Evolutionary conservation across 148 eudicot species (phyloP).

Genomic region (Persicaria tinctoria): DNA sequence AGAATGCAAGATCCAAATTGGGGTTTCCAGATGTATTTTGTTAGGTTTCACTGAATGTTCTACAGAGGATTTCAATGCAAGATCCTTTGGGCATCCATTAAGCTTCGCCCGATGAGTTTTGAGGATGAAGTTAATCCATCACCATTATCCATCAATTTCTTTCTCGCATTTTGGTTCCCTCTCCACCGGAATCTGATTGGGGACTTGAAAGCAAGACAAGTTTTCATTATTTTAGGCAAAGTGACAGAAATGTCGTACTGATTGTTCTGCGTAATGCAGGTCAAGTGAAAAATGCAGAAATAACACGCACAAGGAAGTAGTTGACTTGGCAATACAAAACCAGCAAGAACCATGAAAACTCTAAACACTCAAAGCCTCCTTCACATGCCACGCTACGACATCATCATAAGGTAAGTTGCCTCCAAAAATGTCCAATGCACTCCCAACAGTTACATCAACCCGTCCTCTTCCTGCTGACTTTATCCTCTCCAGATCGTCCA

Average conservation of each 20-base stretch:
- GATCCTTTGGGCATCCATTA: too few species aligned
- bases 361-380: constrained; percentile 25
- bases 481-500: constrained; percentile 80
- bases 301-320: background rate
- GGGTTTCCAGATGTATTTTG: too few species aligned
- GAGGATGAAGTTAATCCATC: too few species aligned
- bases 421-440: constrained; percentile 92
- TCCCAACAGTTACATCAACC: constrained; percentile 91
- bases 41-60: too few species aligned
- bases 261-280: background rate
- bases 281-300: background rate
- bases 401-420: constrained; percentile 74
- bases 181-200: too few species aligned
- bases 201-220: too few species aligned
- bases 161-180: too few species aligned
- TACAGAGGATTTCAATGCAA: too few species aligned
- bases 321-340: background rate
- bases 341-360: background rate
- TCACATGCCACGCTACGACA: constrained; percentile 72
- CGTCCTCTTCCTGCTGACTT: constrained; percentile 73
- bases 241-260: background rate
- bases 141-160: too few species aligned
- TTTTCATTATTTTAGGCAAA: too few species aligned
- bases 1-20: too few species aligned
- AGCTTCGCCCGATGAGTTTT: too few species aligned